Evolutionary conservation across 192 early-diverging fungal genomes (phyloP).

Genomic region (Coemansia sp.): DNA sequence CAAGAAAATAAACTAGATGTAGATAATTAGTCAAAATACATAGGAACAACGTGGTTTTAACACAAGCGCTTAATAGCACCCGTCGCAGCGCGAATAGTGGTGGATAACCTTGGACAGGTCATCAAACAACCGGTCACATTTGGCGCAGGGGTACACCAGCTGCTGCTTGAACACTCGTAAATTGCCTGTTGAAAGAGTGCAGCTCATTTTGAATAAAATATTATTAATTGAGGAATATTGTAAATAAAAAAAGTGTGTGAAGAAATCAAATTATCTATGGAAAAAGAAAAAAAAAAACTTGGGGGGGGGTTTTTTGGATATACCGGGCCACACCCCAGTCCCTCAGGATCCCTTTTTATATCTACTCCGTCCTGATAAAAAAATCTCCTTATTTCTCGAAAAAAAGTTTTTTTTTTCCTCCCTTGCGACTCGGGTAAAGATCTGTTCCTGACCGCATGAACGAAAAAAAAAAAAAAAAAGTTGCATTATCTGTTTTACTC

Average conservation of each 20-base stretch:
- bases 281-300: no score
- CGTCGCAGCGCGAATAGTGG: constrained; percentile 4
- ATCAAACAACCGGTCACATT: constrained; percentile 11
- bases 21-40: no score
- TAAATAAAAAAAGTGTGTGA: background rate
- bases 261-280: background rate
- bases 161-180: background rate
- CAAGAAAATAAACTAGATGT: no score
- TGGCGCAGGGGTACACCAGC: constrained; percentile 10
- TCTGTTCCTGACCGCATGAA: no score
- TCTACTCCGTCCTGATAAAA: no score
- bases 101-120: constrained; percentile 6
- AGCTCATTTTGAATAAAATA: background rate
- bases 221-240: background rate
- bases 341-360: no score
- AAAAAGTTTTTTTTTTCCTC: no score
- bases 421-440: no score
- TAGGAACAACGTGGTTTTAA: no score
- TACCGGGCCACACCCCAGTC: no score
- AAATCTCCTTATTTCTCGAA: no score
- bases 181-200: background rate
- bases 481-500: background rate
- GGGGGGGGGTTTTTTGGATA: no score
- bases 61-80: background rate
- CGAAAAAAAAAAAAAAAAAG: background rate